phyloP scores from a whole-genome alignment of 805 yeast genomes.

The Candida vaughaniae region DNA sequence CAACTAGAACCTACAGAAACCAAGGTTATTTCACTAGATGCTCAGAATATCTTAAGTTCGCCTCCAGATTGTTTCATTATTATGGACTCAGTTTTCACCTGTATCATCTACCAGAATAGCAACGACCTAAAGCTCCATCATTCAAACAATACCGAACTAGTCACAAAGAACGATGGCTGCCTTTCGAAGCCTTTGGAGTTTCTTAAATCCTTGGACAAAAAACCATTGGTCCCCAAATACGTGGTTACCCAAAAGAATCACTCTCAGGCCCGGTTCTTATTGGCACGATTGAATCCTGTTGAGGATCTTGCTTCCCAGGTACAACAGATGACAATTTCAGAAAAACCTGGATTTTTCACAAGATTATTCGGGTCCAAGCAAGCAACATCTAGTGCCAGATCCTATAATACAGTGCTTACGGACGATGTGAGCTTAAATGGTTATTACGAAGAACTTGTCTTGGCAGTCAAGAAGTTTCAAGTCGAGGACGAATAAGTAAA shows the following conservation, averaged over 20 bases:
- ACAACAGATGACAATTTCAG: not conserved
- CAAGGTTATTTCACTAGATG: conserved; percentile 17
- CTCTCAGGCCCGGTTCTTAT: conserved; percentile 37
- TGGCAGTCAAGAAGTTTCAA: conserved; percentile 16
- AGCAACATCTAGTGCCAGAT: conserved; percentile 1
- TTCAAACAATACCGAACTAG: conserved; percentile 23
- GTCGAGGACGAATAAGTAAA: not conserved
- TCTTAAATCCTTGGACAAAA: conserved; percentile 9
- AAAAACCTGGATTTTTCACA: conserved; percentile 5
- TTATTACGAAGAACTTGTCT: conserved; percentile 26
- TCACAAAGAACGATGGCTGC: conserved; percentile 12
- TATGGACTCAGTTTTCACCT: conserved; percentile 28
- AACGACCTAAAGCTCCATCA: conserved; percentile 22
- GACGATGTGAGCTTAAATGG: conserved; percentile 26
- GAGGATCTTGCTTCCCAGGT: conserved; percentile 5
- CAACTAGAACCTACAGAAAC: conserved; percentile 6
- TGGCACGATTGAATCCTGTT: conserved; percentile 29
- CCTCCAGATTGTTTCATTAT: conserved; percentile 19
- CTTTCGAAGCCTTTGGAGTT: conserved; percentile 17
- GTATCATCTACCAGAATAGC: conserved; percentile 23
- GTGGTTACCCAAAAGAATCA: conserved; percentile 35
- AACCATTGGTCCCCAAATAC: conserved; percentile 20
- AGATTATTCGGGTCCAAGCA: conserved; percentile 1
- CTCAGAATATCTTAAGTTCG: conserved; percentile 14
- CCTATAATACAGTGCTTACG: conserved; percentile 10